Base-by-base conservation (phyloP, 2,329 filamentous ascomycete species). In the Calonectria crousiana region DNA sequence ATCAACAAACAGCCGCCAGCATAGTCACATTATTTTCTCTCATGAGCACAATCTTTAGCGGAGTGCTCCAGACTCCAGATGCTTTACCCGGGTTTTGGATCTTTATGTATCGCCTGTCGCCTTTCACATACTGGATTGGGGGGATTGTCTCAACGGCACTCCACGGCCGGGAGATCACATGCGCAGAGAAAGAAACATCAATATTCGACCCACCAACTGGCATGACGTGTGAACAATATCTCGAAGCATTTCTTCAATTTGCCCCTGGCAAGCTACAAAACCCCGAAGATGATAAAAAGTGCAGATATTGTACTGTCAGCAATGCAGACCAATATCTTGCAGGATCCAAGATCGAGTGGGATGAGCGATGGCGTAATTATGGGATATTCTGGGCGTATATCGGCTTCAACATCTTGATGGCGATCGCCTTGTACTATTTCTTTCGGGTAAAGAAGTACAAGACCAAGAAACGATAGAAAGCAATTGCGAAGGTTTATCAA, bases 71-170 rank as follows among this genome's bases (percentile, higher is more conserved):
- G 74, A 83, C 88, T 0, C 90, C 92, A 0, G 74, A 80, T 4
- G 87, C 88, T 0, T 86, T 95, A 1, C 93, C 93, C 0, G 88
- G 90, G 0, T 95, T 95, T 86, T 95, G 93, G 93, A 91, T 91
- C 74, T 95, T 94, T 85, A 95, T 95, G 93, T 85, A 95, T 83
- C 89, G 91, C 32, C 87, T 91, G 14, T 92, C 89, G 0, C 92
- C 92, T 0, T 92, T 94, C 73, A 94, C 92, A 0, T 95, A 94
- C 83, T 91, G 88, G 87, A 91, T 95, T 72, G 88, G 88, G 1
- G 93, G 91, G 14, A 92, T 95, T 83, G 88, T 94, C 2, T 87
- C 91, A 1, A 94, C 93, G 0, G 90, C 93, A 81, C 86, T 95
- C 2, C 88, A 92, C 67, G 87, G 84, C 18, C 86, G 92, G 2